These are phyloP conservation scores for Patellifolia procumbens DNA, from an alignment of 179 eudicot species.

Conservation along the genomic window DNA sequence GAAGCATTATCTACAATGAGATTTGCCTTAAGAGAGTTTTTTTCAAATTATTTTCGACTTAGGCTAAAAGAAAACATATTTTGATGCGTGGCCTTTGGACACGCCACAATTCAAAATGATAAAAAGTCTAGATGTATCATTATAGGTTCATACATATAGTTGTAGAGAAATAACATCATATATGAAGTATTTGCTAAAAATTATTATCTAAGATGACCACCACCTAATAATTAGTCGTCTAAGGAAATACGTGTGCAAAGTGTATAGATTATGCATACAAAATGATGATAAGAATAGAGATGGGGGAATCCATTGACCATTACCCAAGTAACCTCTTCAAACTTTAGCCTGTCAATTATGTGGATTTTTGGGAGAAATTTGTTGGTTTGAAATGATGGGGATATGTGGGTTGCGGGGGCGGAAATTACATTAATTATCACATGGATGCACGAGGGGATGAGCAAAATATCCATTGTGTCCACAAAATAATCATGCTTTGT, in stretches of 20 bases:
- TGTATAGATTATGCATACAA: background rate
- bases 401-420: slow-evolving; percentile 11
- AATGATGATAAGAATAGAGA: background rate
- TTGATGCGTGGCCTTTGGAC: too few relatives aligned
- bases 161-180: too few relatives aligned
- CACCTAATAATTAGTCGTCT: background rate
- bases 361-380: slow-evolving; percentile 6
- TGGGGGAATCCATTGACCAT: background rate
- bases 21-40: too few relatives aligned
- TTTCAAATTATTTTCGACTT: too few relatives aligned
- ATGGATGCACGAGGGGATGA: slow-evolving; percentile 46
- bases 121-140: too few relatives aligned
- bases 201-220: background rate
- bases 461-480: slow-evolving; percentile 13
- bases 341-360: slow-evolving; percentile 13
- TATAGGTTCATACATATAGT: too few relatives aligned
- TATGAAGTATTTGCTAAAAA: background rate
- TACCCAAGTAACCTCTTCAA: slow-evolving; percentile 12
- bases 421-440: slow-evolving; percentile 27
- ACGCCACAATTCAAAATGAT: too few relatives aligned
- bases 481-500: slow-evolving; percentile 31
- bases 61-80: too few relatives aligned
- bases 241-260: slow-evolving; percentile 12
- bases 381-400: slow-evolving; percentile 25
- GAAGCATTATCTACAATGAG: too few relatives aligned